phyloP scores from a whole-genome alignment of 257 asterid genomes.

The Paulownia fortunei region DNA sequence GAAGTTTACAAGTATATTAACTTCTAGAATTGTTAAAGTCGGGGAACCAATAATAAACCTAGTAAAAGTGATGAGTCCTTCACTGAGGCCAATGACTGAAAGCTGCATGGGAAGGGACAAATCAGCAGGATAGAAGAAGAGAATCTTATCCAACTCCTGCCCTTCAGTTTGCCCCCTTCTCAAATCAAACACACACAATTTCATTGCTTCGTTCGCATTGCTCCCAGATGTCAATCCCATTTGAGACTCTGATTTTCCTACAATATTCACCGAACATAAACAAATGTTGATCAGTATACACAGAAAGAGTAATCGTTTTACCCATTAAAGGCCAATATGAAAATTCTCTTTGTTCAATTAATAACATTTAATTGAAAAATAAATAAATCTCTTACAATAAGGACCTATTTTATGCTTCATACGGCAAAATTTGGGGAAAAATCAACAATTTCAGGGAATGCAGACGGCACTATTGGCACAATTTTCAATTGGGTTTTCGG shows the following conservation, averaged over 20 bases:
- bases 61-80: conserved; percentile 90
- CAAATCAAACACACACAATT: conserved; percentile 88
- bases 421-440: not conserved
- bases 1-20: conserved; percentile 3
- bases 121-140: conserved; percentile 89
- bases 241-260: conserved; percentile 10
- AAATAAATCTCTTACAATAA: too few species aligned
- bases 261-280: conserved; percentile 27
- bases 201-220: conserved; percentile 60
- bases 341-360: too few species aligned
- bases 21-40: not conserved
- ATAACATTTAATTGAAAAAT: too few species aligned
- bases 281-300: conserved; percentile 16
- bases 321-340: too few species aligned
- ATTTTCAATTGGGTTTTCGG: not conserved
- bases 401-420: not conserved
- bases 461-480: not conserved
- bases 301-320: not conserved
- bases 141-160: conserved; percentile 93
- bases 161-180: conserved; percentile 98
- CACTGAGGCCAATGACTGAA: conserved; percentile 93
- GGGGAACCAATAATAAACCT: conserved; percentile 49
- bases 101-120: conserved; percentile 76
- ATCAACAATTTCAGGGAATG: not conserved
- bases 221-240: conserved; percentile 77